Base-by-base conservation (phyloP, 2,329 filamentous ascomycete species). In the Fusarium odoratissimum region DNA sequence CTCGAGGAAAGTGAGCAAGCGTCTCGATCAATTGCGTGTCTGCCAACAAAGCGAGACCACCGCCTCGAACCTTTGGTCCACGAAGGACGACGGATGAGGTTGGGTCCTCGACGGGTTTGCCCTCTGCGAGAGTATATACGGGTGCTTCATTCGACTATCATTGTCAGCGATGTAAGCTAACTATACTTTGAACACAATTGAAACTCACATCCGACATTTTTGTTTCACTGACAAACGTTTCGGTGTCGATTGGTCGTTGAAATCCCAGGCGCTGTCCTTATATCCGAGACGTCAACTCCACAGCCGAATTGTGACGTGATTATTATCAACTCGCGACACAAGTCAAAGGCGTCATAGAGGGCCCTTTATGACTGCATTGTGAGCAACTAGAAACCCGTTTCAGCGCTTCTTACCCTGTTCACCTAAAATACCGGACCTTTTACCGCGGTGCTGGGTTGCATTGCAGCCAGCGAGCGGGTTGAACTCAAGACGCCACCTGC, bases 1-100 rank as follows among this genome's bases (percentile, higher is more conserved):
- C 56, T 3, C 61, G 38, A 3, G 61, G 57, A 6, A 64, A 64
- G 23, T 64, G 57, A 5, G 61, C 57, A 19, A 64, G 46, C 0
- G 61, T 62, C 28, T 63, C 61, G 8, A 64, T 64, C 11, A 64
- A n/a, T 46, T 64, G 61, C 1, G 61, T 64, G 21, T 62, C 61
- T 6, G 33, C 61, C 6, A 64, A 21, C 5, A 64, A 33, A 1
- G 33, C 57, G 13, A 64, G 40, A n/a, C 40, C 57, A 2, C 61
- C 57, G 1, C 58, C 58, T 30, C 57, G 45, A 25, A 54, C 57
- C 5, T 40, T 46, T 11, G 38, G 61, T 0, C 61, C 57, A 3
- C 41, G 58, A 16, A 64, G 57, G 4, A 64, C 30, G 1, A 62
- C 5, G 0, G 61, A 64, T 0, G 61, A 62, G 9, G 61, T 62